Evolutionary conservation across 306 rosid genomes (phyloP).

Genomic region (Rosa multiflora): DNA sequence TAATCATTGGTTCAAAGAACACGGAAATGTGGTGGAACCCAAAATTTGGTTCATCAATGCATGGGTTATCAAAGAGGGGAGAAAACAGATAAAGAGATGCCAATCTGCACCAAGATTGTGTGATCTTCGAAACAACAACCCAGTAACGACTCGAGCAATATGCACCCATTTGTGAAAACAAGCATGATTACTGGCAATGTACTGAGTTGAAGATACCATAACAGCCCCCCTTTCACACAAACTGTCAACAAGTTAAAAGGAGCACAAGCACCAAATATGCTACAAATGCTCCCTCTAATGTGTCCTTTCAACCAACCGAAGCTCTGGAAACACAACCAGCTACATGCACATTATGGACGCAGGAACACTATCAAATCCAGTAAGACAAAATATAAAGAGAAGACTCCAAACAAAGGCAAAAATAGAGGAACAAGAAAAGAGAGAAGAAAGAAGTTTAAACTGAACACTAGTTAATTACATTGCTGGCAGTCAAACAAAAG

Average conservation of each 20-base stretch:
- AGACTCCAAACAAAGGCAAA: not conserved
- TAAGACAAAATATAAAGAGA: not conserved
- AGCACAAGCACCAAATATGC: constrained; percentile 5
- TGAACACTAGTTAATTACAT: not conserved
- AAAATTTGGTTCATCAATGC: not conserved
- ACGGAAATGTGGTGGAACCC: too few relatives aligned
- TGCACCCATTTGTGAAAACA: not conserved
- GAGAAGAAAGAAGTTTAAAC: not conserved
- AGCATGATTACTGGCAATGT: not conserved
- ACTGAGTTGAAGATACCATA: not conserved
- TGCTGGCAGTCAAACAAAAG: not conserved
- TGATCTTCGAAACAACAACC: not conserved
- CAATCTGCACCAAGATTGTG: not conserved
- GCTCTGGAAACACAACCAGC: not conserved
- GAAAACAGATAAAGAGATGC: too few relatives aligned
- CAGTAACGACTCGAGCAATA: not conserved
- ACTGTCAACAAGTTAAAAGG: not conserved
- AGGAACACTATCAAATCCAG: not conserved
- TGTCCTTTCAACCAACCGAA: not conserved
- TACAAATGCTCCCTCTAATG: not conserved
- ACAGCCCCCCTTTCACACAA: not conserved
- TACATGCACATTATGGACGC: not conserved
- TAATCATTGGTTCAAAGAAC: too few relatives aligned
- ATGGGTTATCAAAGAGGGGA: not conserved
- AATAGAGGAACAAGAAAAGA: not conserved